These are phyloP conservation scores for Ziziphus jujuba DNA, from an alignment of 306 rosid genomes.

Conservation along the genomic window DNA sequence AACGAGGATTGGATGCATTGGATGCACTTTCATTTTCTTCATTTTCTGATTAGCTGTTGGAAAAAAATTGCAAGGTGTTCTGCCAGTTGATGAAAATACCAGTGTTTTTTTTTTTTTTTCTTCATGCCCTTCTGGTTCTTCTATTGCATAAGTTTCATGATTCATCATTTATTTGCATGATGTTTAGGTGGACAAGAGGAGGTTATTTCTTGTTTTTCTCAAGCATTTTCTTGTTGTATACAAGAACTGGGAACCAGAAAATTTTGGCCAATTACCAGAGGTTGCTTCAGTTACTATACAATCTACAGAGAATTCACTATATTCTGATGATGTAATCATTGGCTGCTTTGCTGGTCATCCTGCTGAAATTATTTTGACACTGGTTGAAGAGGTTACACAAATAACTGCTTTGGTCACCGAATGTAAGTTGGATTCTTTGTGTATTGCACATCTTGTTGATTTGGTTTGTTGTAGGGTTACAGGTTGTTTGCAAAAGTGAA, in stretches of 20 bases:
- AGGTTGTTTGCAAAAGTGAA: constrained; percentile 5
- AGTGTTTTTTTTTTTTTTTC: neutral
- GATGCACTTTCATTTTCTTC: no score
- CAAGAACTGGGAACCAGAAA: constrained; percentile 85
- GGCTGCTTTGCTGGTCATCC: constrained; percentile 99
- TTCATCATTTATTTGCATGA: constrained; percentile 9
- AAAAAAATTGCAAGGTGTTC: neutral
- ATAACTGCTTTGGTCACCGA: constrained; percentile 65
- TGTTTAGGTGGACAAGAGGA: constrained; percentile 76
- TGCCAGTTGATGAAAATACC: neutral
- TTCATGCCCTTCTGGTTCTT: constrained; percentile 14
- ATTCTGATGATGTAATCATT: constrained; percentile 53
- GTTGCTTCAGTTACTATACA: constrained; percentile 44
- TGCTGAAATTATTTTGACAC: constrained; percentile 68
- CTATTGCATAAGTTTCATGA: constrained; percentile 13
- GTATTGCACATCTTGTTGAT: constrained; percentile 1
- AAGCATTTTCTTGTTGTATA: constrained; percentile 78
- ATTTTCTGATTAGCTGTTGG: no score
- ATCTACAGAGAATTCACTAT: constrained; percentile 43
- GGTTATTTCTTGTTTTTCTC: constrained; percentile 82
- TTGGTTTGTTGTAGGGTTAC: constrained; percentile 4
- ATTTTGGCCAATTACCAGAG: constrained; percentile 57
- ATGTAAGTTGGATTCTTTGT: constrained; percentile 57
- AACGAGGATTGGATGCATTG: no score
- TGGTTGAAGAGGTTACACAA: constrained; percentile 72